Percentiles rank a stretch among this genome's conserved stretches.
phyloP scores from a whole-genome alignment of 2,329 filamentous ascomycete species.

The Hypoxylon sp. region DNA sequence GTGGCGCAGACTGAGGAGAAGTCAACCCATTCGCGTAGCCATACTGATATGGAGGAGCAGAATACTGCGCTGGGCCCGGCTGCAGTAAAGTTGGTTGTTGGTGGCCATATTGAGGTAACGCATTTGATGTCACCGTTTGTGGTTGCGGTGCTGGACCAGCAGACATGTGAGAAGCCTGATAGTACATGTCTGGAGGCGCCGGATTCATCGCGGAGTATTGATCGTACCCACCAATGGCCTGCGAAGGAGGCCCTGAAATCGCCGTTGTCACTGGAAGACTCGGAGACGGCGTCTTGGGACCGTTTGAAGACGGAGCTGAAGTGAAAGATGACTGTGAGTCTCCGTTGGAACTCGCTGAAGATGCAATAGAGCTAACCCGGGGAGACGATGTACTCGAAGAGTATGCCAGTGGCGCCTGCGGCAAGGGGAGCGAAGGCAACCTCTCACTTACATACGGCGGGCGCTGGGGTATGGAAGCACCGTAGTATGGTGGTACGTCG shows the following conservation, averaged over 20 bases:
- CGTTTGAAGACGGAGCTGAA: slow-evolving; percentile 70
- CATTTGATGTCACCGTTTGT: slow-evolving; percentile 81
- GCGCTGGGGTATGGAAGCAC: slow-evolving; percentile 75
- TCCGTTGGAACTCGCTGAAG: slow-evolving; percentile 65
- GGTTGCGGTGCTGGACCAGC: slow-evolving; percentile 81
- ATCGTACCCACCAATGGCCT: slow-evolving; percentile 59
- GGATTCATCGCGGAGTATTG: slow-evolving; percentile 82
- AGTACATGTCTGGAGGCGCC: slow-evolving; percentile 86
- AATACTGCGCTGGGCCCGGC: slow-evolving; percentile 78
- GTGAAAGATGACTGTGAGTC: slow-evolving; percentile 70
- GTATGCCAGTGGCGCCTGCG: slow-evolving; percentile 77
- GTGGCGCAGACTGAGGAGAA: slow-evolving; percentile 80
- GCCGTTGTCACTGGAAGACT: slow-evolving; percentile 69
- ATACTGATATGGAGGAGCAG: slow-evolving; percentile 78
- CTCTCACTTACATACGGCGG: slow-evolving; percentile 80
- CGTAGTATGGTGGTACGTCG: slow-evolving; percentile 78
- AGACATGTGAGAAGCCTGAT: slow-evolving; percentile 82
- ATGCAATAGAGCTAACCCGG: slow-evolving; percentile 81
- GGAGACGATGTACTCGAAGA: slow-evolving; percentile 81
- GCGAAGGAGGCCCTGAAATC: slow-evolving; percentile 60
- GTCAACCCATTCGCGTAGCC: slow-evolving; percentile 82
- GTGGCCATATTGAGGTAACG: slow-evolving; percentile 82
- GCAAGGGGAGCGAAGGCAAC: slow-evolving; percentile 78
- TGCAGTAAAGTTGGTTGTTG: slow-evolving; percentile 84
- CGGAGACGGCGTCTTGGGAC: slow-evolving; percentile 84